phyloP scores from a whole-genome alignment of 345 rosid genomes.

The Psidium friedrichsthalianum region DNA sequence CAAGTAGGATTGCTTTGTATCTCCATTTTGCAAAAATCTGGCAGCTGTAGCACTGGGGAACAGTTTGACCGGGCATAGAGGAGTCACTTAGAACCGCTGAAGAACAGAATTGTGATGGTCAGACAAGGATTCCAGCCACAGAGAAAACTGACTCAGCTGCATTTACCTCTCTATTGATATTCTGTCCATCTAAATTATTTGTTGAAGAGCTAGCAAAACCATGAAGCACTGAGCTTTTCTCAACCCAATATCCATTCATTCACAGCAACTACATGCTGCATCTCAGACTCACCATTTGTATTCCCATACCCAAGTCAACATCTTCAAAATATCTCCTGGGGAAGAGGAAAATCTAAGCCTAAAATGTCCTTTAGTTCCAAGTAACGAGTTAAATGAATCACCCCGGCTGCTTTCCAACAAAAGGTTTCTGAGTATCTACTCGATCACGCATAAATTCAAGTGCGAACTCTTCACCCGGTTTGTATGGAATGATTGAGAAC shows the following conservation, averaged over 20 bases:
- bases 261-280: conserved; percentile 62
- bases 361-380: conserved; percentile 57
- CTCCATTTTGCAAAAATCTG: conserved; percentile 33
- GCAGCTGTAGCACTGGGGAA: conserved; percentile 30
- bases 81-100: conserved; percentile 29
- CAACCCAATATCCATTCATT: conserved; percentile 43
- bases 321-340: conserved; percentile 26
- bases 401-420: conserved; percentile 18
- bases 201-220: conserved; percentile 40
- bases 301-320: conserved; percentile 32
- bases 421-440: conserved; percentile 38
- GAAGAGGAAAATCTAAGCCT: conserved; percentile 59
- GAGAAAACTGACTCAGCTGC: conserved; percentile 22
- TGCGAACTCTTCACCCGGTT: conserved; percentile 86
- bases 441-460: conserved; percentile 84
- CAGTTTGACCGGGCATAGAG: conserved; percentile 30
- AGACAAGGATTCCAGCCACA: conserved; percentile 17
- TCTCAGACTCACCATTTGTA: conserved; percentile 58
- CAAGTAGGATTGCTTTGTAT: conserved; percentile 3
- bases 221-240: conserved; percentile 27
- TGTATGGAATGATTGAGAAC: conserved; percentile 69
- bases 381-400: conserved; percentile 44
- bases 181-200: conserved; percentile 21
- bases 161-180: conserved; percentile 16
- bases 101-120: conserved; percentile 24